phyloP scores from a whole-genome alignment of 306 rosid genomes.

The Vachellia collinsii region DNA sequence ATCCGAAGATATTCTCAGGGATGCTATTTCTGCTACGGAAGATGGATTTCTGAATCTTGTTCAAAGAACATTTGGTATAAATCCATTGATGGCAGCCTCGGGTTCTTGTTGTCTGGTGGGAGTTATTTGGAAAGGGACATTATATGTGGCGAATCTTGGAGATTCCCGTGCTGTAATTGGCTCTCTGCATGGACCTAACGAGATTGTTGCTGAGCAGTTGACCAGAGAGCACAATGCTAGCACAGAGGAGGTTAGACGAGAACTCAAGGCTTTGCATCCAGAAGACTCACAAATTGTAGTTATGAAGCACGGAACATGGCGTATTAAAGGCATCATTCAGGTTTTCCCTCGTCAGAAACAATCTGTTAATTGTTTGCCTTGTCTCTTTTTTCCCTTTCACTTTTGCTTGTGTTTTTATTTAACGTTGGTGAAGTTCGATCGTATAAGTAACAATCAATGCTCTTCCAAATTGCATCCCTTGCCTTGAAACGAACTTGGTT shows the following conservation, averaged over 20 bases:
- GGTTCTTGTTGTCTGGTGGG: conserved; percentile 61
- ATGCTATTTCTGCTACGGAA: conserved; percentile 62
- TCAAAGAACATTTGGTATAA: conserved; percentile 35
- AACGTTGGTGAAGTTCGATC: neutral
- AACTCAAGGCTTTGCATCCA: conserved; percentile 22
- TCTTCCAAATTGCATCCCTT: neutral
- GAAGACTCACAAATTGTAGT: conserved; percentile 16
- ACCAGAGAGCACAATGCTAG: conserved; percentile 21
- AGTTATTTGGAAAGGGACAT: conserved; percentile 59
- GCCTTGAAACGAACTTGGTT: neutral
- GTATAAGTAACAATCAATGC: neutral
- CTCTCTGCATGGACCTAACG: conserved; percentile 43
- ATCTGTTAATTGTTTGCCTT: neutral
- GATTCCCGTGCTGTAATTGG: conserved; percentile 69
- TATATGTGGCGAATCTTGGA: conserved; percentile 62
- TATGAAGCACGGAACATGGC: conserved; percentile 24
- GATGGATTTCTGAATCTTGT: conserved; percentile 63
- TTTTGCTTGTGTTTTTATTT: neutral
- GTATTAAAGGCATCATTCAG: conserved; percentile 18
- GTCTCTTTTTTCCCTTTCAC: neutral
- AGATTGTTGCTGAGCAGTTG: conserved; percentile 19
- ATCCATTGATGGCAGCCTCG: conserved; percentile 11
- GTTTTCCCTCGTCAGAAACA: neutral
- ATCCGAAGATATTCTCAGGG: conserved; percentile 47
- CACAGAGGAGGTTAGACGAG: conserved; percentile 18